Evolutionary conservation across 257 asterid species (phyloP).

Genomic region (Scutellaria baicalensis): DNA sequence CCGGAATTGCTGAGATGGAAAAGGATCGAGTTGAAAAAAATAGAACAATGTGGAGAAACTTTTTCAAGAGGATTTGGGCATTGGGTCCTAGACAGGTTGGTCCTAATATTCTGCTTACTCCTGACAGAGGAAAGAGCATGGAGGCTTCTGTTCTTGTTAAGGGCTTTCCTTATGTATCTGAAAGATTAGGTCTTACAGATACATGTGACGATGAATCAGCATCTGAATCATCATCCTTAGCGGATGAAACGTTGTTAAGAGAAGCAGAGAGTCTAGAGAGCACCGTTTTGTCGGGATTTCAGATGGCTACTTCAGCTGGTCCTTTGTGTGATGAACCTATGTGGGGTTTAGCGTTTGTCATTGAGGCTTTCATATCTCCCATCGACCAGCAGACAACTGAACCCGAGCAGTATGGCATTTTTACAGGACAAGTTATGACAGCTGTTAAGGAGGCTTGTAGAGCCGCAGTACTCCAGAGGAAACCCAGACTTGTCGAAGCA

Average conservation of each 20-base stretch:
- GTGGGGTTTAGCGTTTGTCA: slow-evolving; percentile 83
- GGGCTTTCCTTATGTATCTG: slow-evolving; percentile 68
- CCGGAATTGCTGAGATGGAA: slow-evolving; percentile 37
- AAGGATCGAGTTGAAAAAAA: slow-evolving; percentile 54
- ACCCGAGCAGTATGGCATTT: slow-evolving; percentile 61
- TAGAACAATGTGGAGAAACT: slow-evolving; percentile 42
- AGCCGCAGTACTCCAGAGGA: slow-evolving; percentile 70
- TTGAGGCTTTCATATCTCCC: slow-evolving; percentile 61
- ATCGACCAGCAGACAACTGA: slow-evolving; percentile 30
- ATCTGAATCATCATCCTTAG: slow-evolving; percentile 24
- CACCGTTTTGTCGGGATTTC: slow-evolving; percentile 88
- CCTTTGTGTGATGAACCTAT: slow-evolving; percentile 94
- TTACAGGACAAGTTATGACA: slow-evolving; percentile 83
- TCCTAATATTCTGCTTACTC: slow-evolving; percentile 76
- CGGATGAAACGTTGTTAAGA: slow-evolving; percentile 32
- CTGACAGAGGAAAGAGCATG: slow-evolving; percentile 32
- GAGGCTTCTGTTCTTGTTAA: slow-evolving; percentile 51
- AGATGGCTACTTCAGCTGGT: slow-evolving; percentile 84
- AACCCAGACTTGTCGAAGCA: slow-evolving; percentile 78
- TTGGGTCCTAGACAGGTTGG: slow-evolving; percentile 90
- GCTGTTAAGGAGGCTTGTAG: slow-evolving; percentile 88
- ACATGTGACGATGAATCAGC: slow-evolving; percentile 15
- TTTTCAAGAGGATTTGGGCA: slow-evolving; percentile 83
- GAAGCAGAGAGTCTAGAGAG: slow-evolving; percentile 79
- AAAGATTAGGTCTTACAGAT: slow-evolving; percentile 51